These are phyloP conservation scores for Amoebophrya sp. DNA, from an alignment of 169 alveolate genomes.

Conservation along the genomic window DNA sequence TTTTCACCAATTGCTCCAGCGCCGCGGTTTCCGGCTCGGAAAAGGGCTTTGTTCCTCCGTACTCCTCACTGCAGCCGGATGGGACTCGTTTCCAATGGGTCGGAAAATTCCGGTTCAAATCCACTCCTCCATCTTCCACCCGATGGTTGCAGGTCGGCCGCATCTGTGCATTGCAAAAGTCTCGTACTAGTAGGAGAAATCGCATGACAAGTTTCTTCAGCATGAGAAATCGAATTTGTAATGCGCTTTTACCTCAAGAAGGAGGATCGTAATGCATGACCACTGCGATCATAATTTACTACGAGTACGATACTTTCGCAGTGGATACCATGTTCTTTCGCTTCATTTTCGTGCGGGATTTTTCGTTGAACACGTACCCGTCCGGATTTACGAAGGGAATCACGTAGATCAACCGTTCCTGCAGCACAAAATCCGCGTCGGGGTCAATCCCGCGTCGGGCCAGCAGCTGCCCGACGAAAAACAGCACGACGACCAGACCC, in stretches of 20 bases:
- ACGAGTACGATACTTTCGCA: too few relatives aligned
- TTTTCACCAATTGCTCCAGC: background rate
- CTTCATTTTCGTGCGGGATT: background rate
- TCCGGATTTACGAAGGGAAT: background rate
- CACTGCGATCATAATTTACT: too few relatives aligned
- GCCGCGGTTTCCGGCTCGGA: background rate
- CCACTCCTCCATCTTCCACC: background rate
- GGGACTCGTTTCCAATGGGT: background rate
- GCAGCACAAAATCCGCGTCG: background rate
- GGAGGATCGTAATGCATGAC: too few relatives aligned
- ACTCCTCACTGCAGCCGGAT: background rate
- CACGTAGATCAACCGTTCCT: background rate
- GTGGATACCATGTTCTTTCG: too few relatives aligned
- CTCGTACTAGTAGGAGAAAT: too few relatives aligned
- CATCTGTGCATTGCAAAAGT: too few relatives aligned
- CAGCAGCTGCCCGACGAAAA: background rate
- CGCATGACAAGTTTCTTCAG: too few relatives aligned
- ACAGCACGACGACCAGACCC: background rate
- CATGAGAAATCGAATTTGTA: too few relatives aligned
- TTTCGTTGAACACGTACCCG: background rate
- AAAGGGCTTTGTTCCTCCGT: background rate
- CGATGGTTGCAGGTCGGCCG: background rate
- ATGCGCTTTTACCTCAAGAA: too few relatives aligned
- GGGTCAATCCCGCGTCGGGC: background rate
- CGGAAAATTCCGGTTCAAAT: background rate